phyloP scores from a whole-genome alignment of 208 protist species.

The Crithidia bombi region DNA sequence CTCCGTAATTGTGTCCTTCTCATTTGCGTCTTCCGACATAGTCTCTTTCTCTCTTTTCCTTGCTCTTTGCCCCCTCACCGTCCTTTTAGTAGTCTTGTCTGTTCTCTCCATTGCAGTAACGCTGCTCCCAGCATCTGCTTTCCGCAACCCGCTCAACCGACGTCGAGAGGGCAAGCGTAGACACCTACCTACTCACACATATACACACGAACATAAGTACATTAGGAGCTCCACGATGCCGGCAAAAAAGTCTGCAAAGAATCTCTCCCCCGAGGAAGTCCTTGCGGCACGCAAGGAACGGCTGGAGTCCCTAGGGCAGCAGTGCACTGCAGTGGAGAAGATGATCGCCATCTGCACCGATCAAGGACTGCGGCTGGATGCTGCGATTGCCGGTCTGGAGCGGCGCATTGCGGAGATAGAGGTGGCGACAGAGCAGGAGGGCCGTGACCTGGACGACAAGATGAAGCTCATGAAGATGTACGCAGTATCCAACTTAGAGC shows the following conservation, averaged over 20 bases:
- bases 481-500: conserved; percentile 75
- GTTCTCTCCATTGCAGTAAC: too few species aligned
- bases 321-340: conserved; percentile 79
- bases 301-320: conserved; percentile 52
- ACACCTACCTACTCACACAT: conserved; percentile 7
- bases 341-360: conserved; percentile 84
- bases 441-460: conserved; percentile 58
- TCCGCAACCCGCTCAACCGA: too few species aligned
- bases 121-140: too few species aligned
- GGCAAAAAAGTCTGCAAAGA: conserved; percentile 52
- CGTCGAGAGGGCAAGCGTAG: too few species aligned
- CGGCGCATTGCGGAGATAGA: conserved; percentile 63
- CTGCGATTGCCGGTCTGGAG: conserved; percentile 58
- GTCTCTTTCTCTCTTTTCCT: conserved; percentile 17
- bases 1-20: conserved; percentile 1
- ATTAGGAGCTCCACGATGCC: conserved; percentile 21
- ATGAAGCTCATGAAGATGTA: conserved; percentile 66
- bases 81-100: too few species aligned
- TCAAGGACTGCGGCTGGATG: conserved; percentile 55
- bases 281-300: conserved; percentile 68
- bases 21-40: not conserved
- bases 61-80: not conserved
- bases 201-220: too few species aligned
- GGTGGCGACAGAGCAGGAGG: conserved; percentile 60
- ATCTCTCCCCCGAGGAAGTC: conserved; percentile 54